These are phyloP conservation scores for Spiraea crenata DNA, from an alignment of 331 rosid genomes.

Conservation along the genomic window DNA sequence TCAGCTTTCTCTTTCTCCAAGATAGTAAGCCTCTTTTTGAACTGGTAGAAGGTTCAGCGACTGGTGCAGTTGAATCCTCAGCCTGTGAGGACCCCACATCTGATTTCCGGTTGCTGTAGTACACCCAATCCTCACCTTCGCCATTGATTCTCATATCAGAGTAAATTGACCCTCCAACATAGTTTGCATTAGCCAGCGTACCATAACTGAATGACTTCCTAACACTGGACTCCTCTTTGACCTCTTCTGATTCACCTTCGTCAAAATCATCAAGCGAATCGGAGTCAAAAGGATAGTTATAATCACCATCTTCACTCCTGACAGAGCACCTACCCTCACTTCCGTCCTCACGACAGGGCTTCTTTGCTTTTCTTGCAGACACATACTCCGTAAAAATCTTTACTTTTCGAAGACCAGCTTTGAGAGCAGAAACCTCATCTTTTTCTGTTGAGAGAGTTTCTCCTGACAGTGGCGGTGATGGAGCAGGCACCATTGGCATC, in stretches of 20 bases:
- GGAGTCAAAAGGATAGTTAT: constrained; percentile 83
- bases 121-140: constrained; percentile 82
- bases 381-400: constrained; percentile 82
- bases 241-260: constrained; percentile 88
- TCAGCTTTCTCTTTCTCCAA: constrained; percentile 99
- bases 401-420: constrained; percentile 97
- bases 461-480: constrained; percentile 50
- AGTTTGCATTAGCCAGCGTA: constrained; percentile 77
- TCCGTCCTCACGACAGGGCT: constrained; percentile 74
- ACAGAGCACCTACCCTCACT: constrained; percentile 84
- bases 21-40: constrained; percentile 86
- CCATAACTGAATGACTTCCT: constrained; percentile 99
- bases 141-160: constrained; percentile 49
- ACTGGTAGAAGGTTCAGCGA: constrained; percentile 52
- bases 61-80: constrained; percentile 59
- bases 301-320: constrained; percentile 91
- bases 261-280: constrained; percentile 93
- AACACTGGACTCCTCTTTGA: constrained; percentile 63
- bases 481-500: constrained; percentile 52
- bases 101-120: constrained; percentile 78
- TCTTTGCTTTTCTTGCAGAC: constrained; percentile 64
- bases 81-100: constrained; percentile 50
- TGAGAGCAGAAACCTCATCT: constrained; percentile 89
- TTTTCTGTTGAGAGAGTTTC: constrained; percentile 60
- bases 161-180: constrained; percentile 76